phyloP scores from a whole-genome alignment of 2,329 filamentous ascomycete genomes.

The Anthostomella pinea region DNA sequence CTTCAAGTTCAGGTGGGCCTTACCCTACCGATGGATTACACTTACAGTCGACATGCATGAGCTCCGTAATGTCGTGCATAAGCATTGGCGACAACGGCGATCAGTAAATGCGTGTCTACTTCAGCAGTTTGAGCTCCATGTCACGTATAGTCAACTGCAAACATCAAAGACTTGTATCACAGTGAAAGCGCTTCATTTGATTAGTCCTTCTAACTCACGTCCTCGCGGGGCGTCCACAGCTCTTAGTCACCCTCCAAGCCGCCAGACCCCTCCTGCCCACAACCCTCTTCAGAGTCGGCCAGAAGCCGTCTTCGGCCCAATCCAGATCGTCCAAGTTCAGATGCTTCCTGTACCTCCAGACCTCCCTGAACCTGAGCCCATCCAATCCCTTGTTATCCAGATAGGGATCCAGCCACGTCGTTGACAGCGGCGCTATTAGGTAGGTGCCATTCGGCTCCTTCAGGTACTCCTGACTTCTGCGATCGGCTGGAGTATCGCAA shows the following conservation, averaged over 20 bases:
- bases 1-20: too few relatives aligned
- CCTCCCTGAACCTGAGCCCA: slow-evolving; percentile 62
- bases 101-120: slow-evolving; percentile 1
- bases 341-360: slow-evolving; percentile 67
- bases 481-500: slow-evolving; percentile 58
- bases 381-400: slow-evolving; percentile 56
- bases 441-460: slow-evolving; percentile 64
- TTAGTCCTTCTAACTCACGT: slow-evolving; percentile 5
- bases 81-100: too few relatives aligned
- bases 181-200: too few relatives aligned
- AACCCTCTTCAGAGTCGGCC: slow-evolving; percentile 66
- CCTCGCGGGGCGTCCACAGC: slow-evolving; percentile 38
- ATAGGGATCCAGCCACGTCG: slow-evolving; percentile 66
- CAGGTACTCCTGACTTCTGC: slow-evolving; percentile 53
- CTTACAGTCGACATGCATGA: not conserved
- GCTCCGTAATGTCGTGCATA: too few relatives aligned
- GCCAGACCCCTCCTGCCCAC: slow-evolving; percentile 61
- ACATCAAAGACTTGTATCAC: too few relatives aligned
- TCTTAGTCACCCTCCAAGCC: slow-evolving; percentile 64
- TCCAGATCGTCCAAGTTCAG: slow-evolving; percentile 79
- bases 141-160: too few relatives aligned
- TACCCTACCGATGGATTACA: too few relatives aligned
- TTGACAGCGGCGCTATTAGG: slow-evolving; percentile 71
- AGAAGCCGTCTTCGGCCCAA: slow-evolving; percentile 73
- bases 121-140: slow-evolving; percentile 1